Percentiles rank a stretch among this genome's conserved stretches.
Evolutionary conservation across 306 rosid genomes (phyloP).

Genomic region (Oemleria cerasiformis): DNA sequence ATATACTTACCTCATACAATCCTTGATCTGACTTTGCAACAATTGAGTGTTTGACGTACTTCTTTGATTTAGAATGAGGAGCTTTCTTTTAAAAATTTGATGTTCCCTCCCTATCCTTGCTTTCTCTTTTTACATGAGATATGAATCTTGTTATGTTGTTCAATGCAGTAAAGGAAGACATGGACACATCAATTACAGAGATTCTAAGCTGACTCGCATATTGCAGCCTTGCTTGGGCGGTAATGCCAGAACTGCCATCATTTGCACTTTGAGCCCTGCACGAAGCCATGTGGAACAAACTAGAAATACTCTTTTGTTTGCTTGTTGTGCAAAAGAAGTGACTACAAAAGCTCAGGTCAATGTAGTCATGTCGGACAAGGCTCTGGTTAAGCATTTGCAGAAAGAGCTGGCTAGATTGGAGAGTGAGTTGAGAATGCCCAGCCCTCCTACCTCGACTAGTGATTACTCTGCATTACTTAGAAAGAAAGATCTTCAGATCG

Average conservation of each 20-base stretch:
- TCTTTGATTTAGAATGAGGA: no score
- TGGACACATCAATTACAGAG: slow-evolving; percentile 94
- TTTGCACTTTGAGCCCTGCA: slow-evolving; percentile 98
- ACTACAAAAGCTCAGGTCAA: slow-evolving; percentile 97
- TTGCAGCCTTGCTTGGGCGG: slow-evolving; percentile 98
- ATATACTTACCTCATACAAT: not conserved
- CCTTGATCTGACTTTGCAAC: not conserved
- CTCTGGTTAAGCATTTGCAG: slow-evolving; percentile 94
- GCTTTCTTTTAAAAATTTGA: not conserved
- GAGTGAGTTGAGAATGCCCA: slow-evolving; percentile 82
- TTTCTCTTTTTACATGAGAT: not conserved
- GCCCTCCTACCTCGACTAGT: slow-evolving; percentile 49
- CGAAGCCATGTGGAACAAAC: slow-evolving; percentile 97
- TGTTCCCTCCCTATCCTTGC: not conserved
- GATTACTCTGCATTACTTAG: slow-evolving; percentile 69
- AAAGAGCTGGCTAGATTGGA: slow-evolving; percentile 94
- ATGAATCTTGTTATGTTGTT: slow-evolving; percentile 23
- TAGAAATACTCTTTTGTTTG: slow-evolving; percentile 95
- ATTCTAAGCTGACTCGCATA: slow-evolving; percentile 92
- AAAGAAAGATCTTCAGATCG: slow-evolving; percentile 92
- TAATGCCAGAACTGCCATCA: slow-evolving; percentile 97
- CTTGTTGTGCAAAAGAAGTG: slow-evolving; percentile 97
- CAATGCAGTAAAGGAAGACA: slow-evolving; percentile 83
- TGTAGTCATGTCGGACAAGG: slow-evolving; percentile 98
- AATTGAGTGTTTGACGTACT: not conserved